phyloP scores from a whole-genome alignment of 257 asterid species.

The Gentiana dahurica region DNA sequence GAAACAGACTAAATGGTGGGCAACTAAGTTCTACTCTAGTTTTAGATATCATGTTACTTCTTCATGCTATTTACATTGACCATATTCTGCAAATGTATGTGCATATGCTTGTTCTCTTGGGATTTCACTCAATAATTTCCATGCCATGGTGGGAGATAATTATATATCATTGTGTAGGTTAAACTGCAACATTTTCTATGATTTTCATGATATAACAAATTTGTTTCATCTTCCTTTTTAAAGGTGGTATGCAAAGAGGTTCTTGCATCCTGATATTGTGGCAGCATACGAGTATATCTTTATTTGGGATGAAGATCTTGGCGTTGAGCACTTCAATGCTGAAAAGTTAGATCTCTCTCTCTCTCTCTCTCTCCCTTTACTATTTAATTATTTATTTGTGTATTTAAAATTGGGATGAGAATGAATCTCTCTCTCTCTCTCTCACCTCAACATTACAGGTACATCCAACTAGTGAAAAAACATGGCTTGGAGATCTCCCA shows the following conservation, averaged over 20 bases:
- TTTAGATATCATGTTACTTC: too few relatives aligned
- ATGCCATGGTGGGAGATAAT: too few relatives aligned
- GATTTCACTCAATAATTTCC: too few relatives aligned
- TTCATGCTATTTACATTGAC: too few relatives aligned
- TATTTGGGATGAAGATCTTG: slow-evolving; percentile 99
- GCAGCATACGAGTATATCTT: slow-evolving; percentile 95
- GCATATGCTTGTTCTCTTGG: too few relatives aligned
- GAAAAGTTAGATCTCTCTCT: slow-evolving; percentile 42
- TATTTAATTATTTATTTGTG: background rate
- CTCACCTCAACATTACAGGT: slow-evolving; percentile 33
- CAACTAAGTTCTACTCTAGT: too few relatives aligned
- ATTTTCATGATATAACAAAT: too few relatives aligned
- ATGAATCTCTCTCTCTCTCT: slow-evolving; percentile 1
- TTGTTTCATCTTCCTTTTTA: background rate
- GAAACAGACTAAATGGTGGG: slow-evolving; percentile 93
- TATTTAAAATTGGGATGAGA: background rate
- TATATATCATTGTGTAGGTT: too few relatives aligned
- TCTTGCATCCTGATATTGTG: slow-evolving; percentile 89
- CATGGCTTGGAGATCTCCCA: slow-evolving; percentile 95
- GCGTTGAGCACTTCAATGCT: slow-evolving; percentile 92
- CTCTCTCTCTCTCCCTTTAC: background rate
- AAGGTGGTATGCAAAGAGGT: slow-evolving; percentile 99
- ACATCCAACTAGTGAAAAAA: slow-evolving; percentile 72
- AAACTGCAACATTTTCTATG: too few relatives aligned
- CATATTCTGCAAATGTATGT: too few relatives aligned